Base-by-base conservation (phyloP, 2,329 filamentous ascomycete species). In the Colletotrichum neosansevieriae region DNA sequence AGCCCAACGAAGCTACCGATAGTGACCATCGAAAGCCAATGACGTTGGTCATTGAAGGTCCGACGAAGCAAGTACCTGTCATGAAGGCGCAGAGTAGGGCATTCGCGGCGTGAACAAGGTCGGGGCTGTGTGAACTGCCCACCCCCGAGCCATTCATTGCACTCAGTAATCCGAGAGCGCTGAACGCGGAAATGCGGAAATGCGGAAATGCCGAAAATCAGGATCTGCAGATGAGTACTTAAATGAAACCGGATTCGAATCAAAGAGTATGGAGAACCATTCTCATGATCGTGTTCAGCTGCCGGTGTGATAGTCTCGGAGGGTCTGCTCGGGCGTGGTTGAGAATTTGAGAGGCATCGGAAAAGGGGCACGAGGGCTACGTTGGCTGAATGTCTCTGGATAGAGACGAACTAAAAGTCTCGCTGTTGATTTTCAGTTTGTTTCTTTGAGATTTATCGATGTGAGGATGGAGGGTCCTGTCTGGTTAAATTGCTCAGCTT, bases 1-100 rank as follows among this genome's bases (percentile, higher is more conserved):
- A 92, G 2, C 89, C 89, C 61, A 90, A 78, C 0, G 83, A 79
- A 9, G 83, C 83, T 3, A 84, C 65, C 4, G 79, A 78, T 21
- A 64, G 3, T 83, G 75, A 79, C 70, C 77, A 81, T 3, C 74
- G 74, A 10, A 80, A 75, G 6, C 78, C 78, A 63, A 80, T 79
- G 53, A 75, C 70, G 70, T 80, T 81, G 54, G 77, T 79, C 47
- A 80, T 49, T 49, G 74, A 79, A 2, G 79, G 78, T 0, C 78
- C 79, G 0, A 76, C 76, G 32, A 82, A 80, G 70, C 82, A 85
- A 2, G 79, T 79, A 4, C 83, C 60, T 15, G 80, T 78, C 76
- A 84, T 81, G 47, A 83, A 78, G 1, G 77, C 81, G 66, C 83
- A 84, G 2, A 84, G 76, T 1, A 84, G 72, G 0, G 82, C 82